Conservation (phyloP, 208 protist genomes). For the Leishmania major region DNA sequence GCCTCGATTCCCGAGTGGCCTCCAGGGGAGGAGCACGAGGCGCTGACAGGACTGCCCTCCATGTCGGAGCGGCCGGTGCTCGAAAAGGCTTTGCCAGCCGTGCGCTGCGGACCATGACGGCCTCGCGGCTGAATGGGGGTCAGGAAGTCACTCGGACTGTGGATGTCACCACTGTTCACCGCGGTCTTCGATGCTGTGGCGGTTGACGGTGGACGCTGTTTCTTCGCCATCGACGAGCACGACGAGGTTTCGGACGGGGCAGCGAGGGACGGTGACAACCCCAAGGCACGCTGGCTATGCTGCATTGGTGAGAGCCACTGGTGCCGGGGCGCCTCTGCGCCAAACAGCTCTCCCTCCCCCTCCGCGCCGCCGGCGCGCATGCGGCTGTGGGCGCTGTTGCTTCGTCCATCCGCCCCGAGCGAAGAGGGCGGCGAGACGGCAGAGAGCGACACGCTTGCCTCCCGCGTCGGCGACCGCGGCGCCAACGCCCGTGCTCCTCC, state of each 20-base stretch:
- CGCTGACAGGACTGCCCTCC: background rate
- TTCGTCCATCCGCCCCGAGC: background rate
- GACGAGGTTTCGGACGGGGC: constrained; percentile 2
- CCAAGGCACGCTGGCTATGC: background rate
- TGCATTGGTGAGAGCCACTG: background rate
- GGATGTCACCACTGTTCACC: background rate
- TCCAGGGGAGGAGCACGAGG: background rate
- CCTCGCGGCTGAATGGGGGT: background rate
- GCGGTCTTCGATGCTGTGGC: background rate
- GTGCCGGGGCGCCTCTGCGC: background rate
- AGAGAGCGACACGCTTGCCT: constrained; percentile 22
- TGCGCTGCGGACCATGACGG: background rate
- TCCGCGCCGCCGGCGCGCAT: background rate
- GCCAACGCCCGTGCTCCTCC: background rate
- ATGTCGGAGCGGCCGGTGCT: background rate
- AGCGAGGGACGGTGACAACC: constrained; percentile 8
- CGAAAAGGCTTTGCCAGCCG: background rate
- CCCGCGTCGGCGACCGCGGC: background rate
- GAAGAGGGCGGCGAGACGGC: constrained; percentile 17
- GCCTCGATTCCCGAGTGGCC: background rate
- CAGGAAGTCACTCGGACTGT: background rate
- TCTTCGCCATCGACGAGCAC: background rate
- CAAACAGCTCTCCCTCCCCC: background rate
- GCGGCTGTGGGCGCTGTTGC: background rate
- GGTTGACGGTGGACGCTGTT: background rate